These are phyloP conservation scores for Alisma plantagoaquatica DNA, from an alignment of 106 monocot species.

Conservation along the genomic window DNA sequence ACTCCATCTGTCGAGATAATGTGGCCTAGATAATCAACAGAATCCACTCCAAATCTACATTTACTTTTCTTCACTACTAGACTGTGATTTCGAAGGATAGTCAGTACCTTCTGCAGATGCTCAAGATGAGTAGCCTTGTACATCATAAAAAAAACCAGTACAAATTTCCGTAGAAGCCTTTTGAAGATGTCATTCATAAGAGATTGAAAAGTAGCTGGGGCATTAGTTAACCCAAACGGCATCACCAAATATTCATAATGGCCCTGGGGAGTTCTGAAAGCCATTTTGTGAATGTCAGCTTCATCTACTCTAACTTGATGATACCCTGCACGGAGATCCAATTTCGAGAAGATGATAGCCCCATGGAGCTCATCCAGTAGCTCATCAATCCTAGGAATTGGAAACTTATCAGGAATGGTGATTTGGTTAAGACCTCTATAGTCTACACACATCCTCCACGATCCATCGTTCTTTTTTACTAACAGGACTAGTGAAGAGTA, in stretches of 20 bases:
- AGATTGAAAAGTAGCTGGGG: conserved; percentile 6
- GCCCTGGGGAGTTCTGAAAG: background rate
- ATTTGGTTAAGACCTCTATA: background rate
- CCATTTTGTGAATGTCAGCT: background rate
- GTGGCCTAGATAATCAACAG: background rate
- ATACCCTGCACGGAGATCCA: too few species aligned
- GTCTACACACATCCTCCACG: background rate
- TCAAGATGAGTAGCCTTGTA: background rate
- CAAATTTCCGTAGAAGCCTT: background rate
- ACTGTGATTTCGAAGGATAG: background rate
- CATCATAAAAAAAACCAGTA: conserved; percentile 9
- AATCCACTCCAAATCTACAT: background rate
- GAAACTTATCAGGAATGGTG: background rate
- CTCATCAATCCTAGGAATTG: background rate
- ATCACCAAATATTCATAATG: conserved; percentile 3
- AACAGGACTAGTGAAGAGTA: background rate
- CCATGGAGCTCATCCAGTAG: background rate
- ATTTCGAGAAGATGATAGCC: too few species aligned
- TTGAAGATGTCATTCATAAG: conserved; percentile 9
- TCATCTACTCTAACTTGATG: too few species aligned
- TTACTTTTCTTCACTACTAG: background rate
- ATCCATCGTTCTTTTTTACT: background rate
- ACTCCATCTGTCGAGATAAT: background rate
- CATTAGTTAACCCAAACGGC: conserved; percentile 9
- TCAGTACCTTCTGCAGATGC: background rate